Evolutionary conservation across 2,329 filamentous ascomycete genomes (phyloP), one percentile per base, ranked within the genome.

Genomic region (Monosporascus sp.): DNA sequence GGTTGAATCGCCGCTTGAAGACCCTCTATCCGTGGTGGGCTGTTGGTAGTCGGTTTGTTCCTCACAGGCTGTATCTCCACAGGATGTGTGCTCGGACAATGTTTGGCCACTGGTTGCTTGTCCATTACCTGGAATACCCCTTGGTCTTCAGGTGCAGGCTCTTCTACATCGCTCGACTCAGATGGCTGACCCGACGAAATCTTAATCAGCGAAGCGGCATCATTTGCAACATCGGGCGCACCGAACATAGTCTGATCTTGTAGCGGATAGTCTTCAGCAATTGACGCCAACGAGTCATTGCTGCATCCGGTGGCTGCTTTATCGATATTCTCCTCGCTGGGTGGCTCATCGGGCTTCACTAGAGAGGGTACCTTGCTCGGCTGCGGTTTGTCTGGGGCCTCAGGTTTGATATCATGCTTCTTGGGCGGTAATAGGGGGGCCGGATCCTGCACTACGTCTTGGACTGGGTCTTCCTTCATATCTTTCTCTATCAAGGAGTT

Each of bases 401-500:
- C 31, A 34, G 31, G 31, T 34, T 34, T 34, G 31, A 14, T 14
- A 34, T 34, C 11, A 5, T 14, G 31, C 11, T 34, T 5, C 31
- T 14, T 14, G 4, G 31, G 31, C 31, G 9, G 31, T 34, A 34
- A 34, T 34, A 5, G 31, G 31, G 31, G 8, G 8, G 14, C 22
- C 14, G 42, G 14, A 2, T 46, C 24, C 20, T 14, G 9, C 22
- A 3, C 14, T 46, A 8, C 14, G 42, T 17, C 24, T 15, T 27
- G 11, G 20, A n/a, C 22, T 46, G 20, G 39, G 39, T 20, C 18
- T 18, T 42, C 39, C 18, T 42, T 22, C 25, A 2, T 17, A 24
- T 50, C 51, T 24, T 53, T 44, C 36, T 42, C 42, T 47, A 54
- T 47, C 47, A 51, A 9, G 49, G 49, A 7, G 34, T 48, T 11